Evolutionary conservation across 805 yeast genomes (phyloP), one percentile per base, ranked within the genome.

Genomic region (Ogataea neopini): DNA sequence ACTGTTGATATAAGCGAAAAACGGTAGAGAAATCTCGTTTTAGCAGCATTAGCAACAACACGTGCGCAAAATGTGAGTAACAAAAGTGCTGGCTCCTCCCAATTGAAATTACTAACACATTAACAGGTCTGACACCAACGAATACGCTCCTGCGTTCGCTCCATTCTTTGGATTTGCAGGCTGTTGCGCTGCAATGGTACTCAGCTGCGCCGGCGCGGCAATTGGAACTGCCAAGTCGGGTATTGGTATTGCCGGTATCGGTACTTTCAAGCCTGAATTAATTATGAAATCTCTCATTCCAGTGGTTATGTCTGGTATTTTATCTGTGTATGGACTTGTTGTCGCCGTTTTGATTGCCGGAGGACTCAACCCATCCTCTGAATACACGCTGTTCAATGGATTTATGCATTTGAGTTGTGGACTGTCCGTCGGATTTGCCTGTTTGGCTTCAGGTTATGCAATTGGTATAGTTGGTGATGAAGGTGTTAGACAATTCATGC

Each of bases 391-490:
- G 47, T 94, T 88, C 72, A 87, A 88, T 64, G 99, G 99, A n/a
- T 90, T 90, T 68, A 89, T 94, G 96, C 99, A 94, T 70, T 74
- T 94, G 67, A 91, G 95, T 44, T 90, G 97, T 70, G 99, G 99
- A 1, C 72, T 92, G 50, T 81, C 95, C 30, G 99, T 94, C 37
- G 99, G 99, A 1, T 89, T 94, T 63, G 90, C 98, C 3, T 91
- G 98, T 67, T 76, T 94, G 64, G 91, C 98, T 34, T 87, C 96
- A 50, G 99, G 99, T 38, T 94, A 91, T 69, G 94, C 99, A 49
- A 92, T 92, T 73, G 99, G 99, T 74, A 90, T 92, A 56, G 99
- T 92, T 56, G 99, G 99, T 70, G 99, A 92, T 71, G 97, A 96
- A 54, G 99, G 99, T 77, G 97, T 92, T 48, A 87, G 98, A 76